Percentiles rank a stretch among this genome's conserved stretches.
These are phyloP conservation scores for Aureobasidium namibiae DNA, from an alignment of 2,329 filamentous ascomycete species.

Conservation along the genomic window DNA sequence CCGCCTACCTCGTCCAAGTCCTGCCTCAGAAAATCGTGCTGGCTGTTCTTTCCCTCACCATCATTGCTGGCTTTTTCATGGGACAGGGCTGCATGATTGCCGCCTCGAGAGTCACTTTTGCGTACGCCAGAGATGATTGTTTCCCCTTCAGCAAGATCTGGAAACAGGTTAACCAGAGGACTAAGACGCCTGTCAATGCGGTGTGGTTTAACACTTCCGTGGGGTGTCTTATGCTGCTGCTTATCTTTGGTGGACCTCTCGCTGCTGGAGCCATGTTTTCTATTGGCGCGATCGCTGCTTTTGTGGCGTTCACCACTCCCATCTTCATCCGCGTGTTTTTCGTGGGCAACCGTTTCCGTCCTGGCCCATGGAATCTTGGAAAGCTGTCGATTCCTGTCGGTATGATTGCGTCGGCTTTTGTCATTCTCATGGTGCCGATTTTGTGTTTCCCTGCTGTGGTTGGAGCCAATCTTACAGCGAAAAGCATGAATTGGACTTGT, in stretches of 20 bases:
- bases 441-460: constrained; percentile 55
- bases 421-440: constrained; percentile 59
- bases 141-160: constrained; percentile 54
- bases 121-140: constrained; percentile 65
- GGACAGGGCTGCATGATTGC: constrained; percentile 66
- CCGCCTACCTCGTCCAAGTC: constrained; percentile 59
- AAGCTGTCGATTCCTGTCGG: constrained; percentile 51
- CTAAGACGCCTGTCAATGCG: constrained; percentile 60
- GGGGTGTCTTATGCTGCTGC: constrained; percentile 51
- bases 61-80: constrained; percentile 63
- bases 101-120: constrained; percentile 34
- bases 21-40: constrained; percentile 53
- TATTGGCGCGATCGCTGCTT: constrained; percentile 61
- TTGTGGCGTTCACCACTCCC: constrained; percentile 52
- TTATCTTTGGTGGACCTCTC: constrained; percentile 56
- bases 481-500: constrained; percentile 61
- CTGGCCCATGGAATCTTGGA: constrained; percentile 62
- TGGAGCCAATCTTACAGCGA: constrained; percentile 44
- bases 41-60: constrained; percentile 56
- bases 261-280: constrained; percentile 62
- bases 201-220: constrained; percentile 58
- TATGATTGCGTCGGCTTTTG: constrained; percentile 49
- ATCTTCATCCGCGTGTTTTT: constrained; percentile 52
- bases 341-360: constrained; percentile 55
- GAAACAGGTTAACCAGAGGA: constrained; percentile 52